A percentile compares a stretch with the other conserved stretches of the same genome.
These are phyloP conservation scores for Pythium oligandrum DNA, from an alignment of 352 stramenopile genomes.

Conservation along the genomic window DNA sequence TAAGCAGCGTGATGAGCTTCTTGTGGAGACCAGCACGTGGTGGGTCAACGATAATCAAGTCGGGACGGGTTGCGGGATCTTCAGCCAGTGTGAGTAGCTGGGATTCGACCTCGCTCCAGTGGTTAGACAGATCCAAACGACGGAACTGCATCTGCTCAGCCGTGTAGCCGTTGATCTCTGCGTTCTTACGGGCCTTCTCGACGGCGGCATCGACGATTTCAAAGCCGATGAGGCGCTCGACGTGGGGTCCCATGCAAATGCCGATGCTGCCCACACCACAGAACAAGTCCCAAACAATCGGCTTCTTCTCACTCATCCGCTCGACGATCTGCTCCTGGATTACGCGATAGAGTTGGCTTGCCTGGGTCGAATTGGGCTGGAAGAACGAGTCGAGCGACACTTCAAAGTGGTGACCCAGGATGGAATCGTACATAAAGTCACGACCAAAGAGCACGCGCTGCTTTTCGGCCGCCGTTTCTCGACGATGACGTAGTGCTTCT, in stretches of 20 bases:
- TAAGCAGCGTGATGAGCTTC: conserved; percentile 58
- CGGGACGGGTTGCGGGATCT: conserved; percentile 18
- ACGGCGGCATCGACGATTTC: conserved; percentile 62
- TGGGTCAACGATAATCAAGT: conserved; percentile 74
- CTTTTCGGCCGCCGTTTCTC: conserved; percentile 2
- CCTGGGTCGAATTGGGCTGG: conserved; percentile 65
- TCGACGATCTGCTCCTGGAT: conserved; percentile 34
- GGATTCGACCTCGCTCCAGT: conserved; percentile 35
- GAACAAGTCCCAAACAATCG: conserved; percentile 76
- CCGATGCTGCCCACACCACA: conserved; percentile 78
- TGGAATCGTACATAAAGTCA: conserved; percentile 46
- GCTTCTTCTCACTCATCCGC: conserved; percentile 18
- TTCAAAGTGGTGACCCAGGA: conserved; percentile 54
- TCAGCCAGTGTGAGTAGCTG: conserved; percentile 19
- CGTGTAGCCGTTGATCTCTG: conserved; percentile 50
- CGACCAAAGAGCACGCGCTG: conserved; percentile 42
- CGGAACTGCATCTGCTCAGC: conserved; percentile 58
- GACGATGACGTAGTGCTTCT: conserved; percentile 45
- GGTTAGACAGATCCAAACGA: conserved; percentile 50
- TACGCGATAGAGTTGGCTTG: conserved; percentile 47
- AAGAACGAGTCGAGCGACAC: conserved; percentile 78
- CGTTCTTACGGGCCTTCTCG: conserved; percentile 46
- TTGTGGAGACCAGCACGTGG: conserved; percentile 62
- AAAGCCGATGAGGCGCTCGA: conserved; percentile 52
- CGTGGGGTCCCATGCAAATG: conserved; percentile 56